phyloP scores from a whole-genome alignment of 1,284 basidiomycete genomes.

The Fereydounia khargensis region DNA sequence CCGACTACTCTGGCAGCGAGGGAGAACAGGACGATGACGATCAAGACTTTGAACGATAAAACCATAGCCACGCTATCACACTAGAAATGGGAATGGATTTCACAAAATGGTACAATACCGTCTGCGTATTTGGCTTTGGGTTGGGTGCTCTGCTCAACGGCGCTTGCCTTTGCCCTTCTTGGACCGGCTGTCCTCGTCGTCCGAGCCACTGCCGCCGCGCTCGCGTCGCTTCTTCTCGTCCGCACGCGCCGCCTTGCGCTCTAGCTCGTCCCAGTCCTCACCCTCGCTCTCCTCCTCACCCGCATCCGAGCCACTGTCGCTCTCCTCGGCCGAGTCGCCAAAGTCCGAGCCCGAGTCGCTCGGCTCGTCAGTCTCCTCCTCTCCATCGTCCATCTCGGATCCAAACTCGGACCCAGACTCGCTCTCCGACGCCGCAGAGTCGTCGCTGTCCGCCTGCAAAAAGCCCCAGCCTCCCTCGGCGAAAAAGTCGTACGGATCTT shows the following conservation, averaged over 20 bases:
- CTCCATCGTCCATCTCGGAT: slow-evolving; percentile 54
- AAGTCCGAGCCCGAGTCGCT: slow-evolving; percentile 53
- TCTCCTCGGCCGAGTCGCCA: slow-evolving; percentile 49
- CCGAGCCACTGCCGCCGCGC: slow-evolving; percentile 38
- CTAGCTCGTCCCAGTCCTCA: slow-evolving; percentile 93
- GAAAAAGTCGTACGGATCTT: slow-evolving; percentile 88
- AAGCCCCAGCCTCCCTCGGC: slow-evolving; percentile 92
- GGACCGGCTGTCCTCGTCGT: slow-evolving; percentile 18
- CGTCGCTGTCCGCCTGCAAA: slow-evolving; percentile 61
- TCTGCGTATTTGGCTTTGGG: too few species aligned
- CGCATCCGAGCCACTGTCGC: slow-evolving; percentile 65
- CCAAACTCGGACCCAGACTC: slow-evolving; percentile 53
- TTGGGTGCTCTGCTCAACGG: slow-evolving; percentile 20
- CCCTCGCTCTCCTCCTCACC: slow-evolving; percentile 65
- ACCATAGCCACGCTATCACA: slow-evolving; percentile 3
- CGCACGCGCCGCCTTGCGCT: slow-evolving; percentile 65
- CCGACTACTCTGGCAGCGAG: not conserved
- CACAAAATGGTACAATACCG: too few species aligned
- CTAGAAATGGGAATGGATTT: too few species aligned
- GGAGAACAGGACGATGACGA: not conserved
- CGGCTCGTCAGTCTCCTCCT: slow-evolving; percentile 49
- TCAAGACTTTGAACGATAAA: not conserved
- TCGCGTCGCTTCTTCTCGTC: slow-evolving; percentile 47
- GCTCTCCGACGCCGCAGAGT: slow-evolving; percentile 25
- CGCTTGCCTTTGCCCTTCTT: slow-evolving; percentile 25